Evolutionary conservation across 148 eudicot genomes (phyloP).

Genomic region (Pharnaceum exiguum): DNA sequence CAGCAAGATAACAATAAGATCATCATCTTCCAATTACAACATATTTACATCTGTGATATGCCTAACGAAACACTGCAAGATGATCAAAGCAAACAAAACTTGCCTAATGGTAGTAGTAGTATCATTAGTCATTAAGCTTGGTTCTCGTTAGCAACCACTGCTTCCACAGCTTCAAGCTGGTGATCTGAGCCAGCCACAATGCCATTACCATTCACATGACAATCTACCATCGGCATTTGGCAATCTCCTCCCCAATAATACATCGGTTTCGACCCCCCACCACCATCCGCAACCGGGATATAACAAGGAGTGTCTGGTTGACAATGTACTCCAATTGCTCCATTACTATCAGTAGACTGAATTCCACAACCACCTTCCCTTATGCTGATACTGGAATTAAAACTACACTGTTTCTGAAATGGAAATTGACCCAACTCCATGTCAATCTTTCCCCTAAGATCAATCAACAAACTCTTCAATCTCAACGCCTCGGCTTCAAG

Average conservation of each 20-base stretch:
- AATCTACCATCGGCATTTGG: slow-evolving; percentile 12
- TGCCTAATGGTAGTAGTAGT: slow-evolving; percentile 7
- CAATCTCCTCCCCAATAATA: slow-evolving; percentile 24
- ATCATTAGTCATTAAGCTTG: slow-evolving; percentile 15
- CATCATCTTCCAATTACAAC: not conserved
- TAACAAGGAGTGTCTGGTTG: slow-evolving; percentile 17
- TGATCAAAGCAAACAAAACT: not conserved
- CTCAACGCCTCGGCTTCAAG: slow-evolving; percentile 49
- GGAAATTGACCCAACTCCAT: slow-evolving; percentile 30
- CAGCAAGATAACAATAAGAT: slow-evolving; percentile 2
- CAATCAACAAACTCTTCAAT: slow-evolving; percentile 37
- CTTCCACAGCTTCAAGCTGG: slow-evolving; percentile 11
- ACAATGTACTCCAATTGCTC: slow-evolving; percentile 14
- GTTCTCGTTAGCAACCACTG: slow-evolving; percentile 17
- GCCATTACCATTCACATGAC: slow-evolving; percentile 17
- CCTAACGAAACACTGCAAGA: slow-evolving; percentile 1
- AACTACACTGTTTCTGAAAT: slow-evolving; percentile 26
- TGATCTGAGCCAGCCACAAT: slow-evolving; percentile 5
- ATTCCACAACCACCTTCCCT: slow-evolving; percentile 31
- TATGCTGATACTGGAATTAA: slow-evolving; percentile 16
- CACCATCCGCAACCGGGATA: not conserved
- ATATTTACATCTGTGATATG: slow-evolving; percentile 3
- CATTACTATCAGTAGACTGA: not conserved
- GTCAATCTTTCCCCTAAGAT: slow-evolving; percentile 43
- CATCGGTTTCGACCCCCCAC: slow-evolving; percentile 4